These are phyloP conservation scores for Exophiala mesophila DNA, from an alignment of 2,329 filamentous ascomycete species.

Conservation along the genomic window DNA sequence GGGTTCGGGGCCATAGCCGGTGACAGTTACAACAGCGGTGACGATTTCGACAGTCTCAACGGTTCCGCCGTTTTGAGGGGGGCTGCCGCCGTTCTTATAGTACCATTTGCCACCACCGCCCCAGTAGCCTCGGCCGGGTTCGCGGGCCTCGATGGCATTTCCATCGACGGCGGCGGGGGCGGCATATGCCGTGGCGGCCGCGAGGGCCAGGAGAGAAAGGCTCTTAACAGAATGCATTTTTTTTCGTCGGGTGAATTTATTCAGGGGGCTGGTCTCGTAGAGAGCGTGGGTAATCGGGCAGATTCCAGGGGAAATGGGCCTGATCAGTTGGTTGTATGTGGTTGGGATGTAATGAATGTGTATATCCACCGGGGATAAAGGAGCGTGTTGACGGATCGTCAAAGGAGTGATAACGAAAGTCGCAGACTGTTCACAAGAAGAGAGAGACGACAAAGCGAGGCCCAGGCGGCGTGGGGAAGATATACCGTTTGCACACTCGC, in stretches of 20 bases:
- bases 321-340: not conserved
- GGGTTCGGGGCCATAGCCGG: conserved; percentile 4
- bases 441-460: not conserved
- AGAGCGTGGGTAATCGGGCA: not conserved
- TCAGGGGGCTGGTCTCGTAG: not conserved
- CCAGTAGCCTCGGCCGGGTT: conserved; percentile 4
- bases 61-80: not conserved
- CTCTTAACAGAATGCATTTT: conserved; percentile 1
- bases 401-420: conserved; percentile 3
- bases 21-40: conserved; percentile 14
- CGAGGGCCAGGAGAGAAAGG: conserved; percentile 29
- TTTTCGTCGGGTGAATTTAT: not conserved
- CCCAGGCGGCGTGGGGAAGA: not conserved
- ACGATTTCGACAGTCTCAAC: too few relatives aligned
- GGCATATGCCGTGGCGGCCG: conserved; percentile 28
- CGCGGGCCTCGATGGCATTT: conserved; percentile 8
- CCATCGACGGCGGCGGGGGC: conserved; percentile 24
- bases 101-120: conserved; percentile 11
- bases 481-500: not conserved
- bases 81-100: conserved; percentile 2
- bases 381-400: not conserved
- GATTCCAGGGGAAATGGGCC: not conserved
- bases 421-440: conserved; percentile 1
- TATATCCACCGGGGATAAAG: conserved; percentile 3
- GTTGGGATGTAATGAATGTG: conserved; percentile 1